Evolutionary conservation across 495 filamentous ascomycete genomes (phyloP).

Genomic region (Platismatia glauca): DNA sequence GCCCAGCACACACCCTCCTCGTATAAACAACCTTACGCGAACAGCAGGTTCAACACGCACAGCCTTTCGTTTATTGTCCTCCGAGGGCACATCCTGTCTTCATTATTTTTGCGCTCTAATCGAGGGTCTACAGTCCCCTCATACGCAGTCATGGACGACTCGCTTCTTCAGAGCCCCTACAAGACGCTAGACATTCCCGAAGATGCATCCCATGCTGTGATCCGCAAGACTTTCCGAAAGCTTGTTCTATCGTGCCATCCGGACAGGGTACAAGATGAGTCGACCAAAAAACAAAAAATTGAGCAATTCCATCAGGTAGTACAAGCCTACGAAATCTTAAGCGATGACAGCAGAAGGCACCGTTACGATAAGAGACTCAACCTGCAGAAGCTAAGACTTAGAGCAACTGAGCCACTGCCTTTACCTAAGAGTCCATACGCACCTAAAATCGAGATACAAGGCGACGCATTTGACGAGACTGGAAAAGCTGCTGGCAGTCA

Average conservation of each 20-base stretch:
- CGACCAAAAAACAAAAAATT: slow-evolving; percentile 56
- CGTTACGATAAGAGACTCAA: slow-evolving; percentile 71
- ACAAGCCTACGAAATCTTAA: slow-evolving; percentile 84
- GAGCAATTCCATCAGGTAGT: slow-evolving; percentile 90
- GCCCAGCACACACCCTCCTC: no score
- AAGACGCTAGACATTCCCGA: slow-evolving; percentile 65
- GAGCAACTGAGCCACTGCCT: slow-evolving; percentile 32
- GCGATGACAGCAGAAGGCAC: slow-evolving; percentile 59
- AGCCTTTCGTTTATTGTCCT: neutral
- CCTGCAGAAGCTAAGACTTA: slow-evolving; percentile 49
- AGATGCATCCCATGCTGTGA: slow-evolving; percentile 61
- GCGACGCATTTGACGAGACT: slow-evolving; percentile 40
- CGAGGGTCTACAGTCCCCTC: slow-evolving; percentile 4
- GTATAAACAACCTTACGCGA: no score
- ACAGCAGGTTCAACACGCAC: slow-evolving; percentile 6
- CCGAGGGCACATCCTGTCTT: slow-evolving; percentile 2
- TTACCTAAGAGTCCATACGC: slow-evolving; percentile 6
- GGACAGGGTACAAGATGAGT: slow-evolving; percentile 80
- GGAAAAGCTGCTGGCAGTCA: slow-evolving; percentile 28
- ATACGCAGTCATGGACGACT: slow-evolving; percentile 46
- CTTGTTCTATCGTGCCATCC: slow-evolving; percentile 90
- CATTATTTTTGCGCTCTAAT: slow-evolving; percentile 7
- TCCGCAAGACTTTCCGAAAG: slow-evolving; percentile 79
- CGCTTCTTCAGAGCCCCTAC: slow-evolving; percentile 75
- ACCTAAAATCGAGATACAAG: slow-evolving; percentile 35